phyloP scores from a whole-genome alignment of 116 monocot species.

The Posidonia oceanica region DNA sequence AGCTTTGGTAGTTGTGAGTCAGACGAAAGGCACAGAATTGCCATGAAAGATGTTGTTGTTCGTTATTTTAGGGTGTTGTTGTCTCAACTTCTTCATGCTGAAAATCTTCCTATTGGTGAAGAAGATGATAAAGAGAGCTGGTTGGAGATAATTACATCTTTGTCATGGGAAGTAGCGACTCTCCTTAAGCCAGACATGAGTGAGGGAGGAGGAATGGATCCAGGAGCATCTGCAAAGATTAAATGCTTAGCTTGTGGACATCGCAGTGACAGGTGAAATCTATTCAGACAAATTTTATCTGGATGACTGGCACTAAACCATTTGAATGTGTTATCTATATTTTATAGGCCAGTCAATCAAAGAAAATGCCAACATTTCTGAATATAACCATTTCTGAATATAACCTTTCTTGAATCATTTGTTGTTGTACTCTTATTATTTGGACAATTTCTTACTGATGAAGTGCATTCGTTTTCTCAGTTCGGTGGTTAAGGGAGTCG shows the following conservation, averaged over 20 bases:
- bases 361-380: too few relatives aligned
- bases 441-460: too few relatives aligned
- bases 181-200: constrained; percentile 85
- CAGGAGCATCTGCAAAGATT: constrained; percentile 83
- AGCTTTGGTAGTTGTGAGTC: constrained; percentile 61
- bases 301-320: too few relatives aligned
- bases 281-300: neutral
- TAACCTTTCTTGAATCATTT: too few relatives aligned
- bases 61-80: constrained; percentile 91
- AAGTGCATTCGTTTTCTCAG: constrained; percentile 18
- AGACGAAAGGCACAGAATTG: constrained; percentile 62
- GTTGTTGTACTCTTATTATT: too few relatives aligned
- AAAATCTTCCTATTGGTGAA: constrained; percentile 54
- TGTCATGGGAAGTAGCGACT: constrained; percentile 95
- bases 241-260: constrained; percentile 83
- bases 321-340: too few relatives aligned
- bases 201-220: constrained; percentile 90
- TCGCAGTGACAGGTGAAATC: constrained; percentile 64
- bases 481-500: constrained; percentile 81
- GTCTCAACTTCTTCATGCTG: constrained; percentile 72
- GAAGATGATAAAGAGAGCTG: constrained; percentile 59
- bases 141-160: constrained; percentile 79
- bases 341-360: too few relatives aligned
- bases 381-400: too few relatives aligned
- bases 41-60: constrained; percentile 75